Conservation (phyloP, 176 grass and related monocot species). For the Sorghum bicolor region Sorghum_bicolor_NCBIv3 NC_012870.2:73644001-73644500, state of each 20-base stretch:
- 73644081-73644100: background rate
- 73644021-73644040: no score
- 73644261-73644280: conserved; percentile 48
- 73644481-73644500: conserved; percentile 84
- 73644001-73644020: no score
- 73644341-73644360: conserved; percentile 23
- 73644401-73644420: conserved; percentile 58
- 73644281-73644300: conserved; percentile 28
- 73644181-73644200: conserved; percentile 38
- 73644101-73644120: background rate
- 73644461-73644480: conserved; percentile 97
- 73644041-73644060: background rate
- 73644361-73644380: conserved; percentile 34
- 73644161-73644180: background rate
- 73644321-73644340: conserved; percentile 9
- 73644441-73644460: conserved; percentile 98
- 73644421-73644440: conserved; percentile 96
- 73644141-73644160: background rate
- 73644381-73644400: conserved; percentile 22
- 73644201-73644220: background rate
- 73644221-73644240: conserved; percentile 68
- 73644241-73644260: conserved; percentile 63
- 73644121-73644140: conserved; percentile 15
- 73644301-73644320: background rate
- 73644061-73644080: background rate